Base-by-base conservation (phyloP, 257 asterid genomes). In the Verbena officinalis region DNA sequence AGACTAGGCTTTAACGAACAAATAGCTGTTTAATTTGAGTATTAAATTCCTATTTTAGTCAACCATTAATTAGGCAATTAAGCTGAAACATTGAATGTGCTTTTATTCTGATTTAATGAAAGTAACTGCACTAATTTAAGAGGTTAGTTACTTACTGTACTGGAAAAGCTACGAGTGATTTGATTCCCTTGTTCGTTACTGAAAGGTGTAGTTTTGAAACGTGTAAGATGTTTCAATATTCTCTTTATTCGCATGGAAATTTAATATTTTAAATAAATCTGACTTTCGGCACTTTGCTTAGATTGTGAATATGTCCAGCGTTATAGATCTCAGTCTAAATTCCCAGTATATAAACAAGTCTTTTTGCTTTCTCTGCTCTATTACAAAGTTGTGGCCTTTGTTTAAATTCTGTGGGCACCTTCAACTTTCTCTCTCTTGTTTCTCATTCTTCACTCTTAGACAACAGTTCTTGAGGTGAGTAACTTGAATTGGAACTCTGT, bases 251-350 rank as follows among this genome's bases (percentile, higher is more conserved):
- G 4, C 50, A n/a, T n/a, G n/a, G 50, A 43, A 43, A 43, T 3
- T 11, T n/a, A 15, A 1, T 44, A 44, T 14, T 44, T 1, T 5
- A n/a, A 44, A 44, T 16, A 44, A 16, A 44, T 44, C 21, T 44
- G 50, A 16, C 50, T 44, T 44, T 44, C n/a, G 50, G 50, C 21
- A n/a, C 50, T 44, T 44, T 44, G 50, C 50, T 44, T 44, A 44
- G 21, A 6, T 44, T n/a, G 50, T 44, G 21, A 44, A 44, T 5
- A 4, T 44, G 50, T 44, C 21, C 50, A 44, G 50, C 16, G 50
- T 19, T 44, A 3, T 1, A 44, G 50, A n/a, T 44, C 50, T 44
- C 21, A 44, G 50, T 3, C 50, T 44, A 44, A 44, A 14, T 43
- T 43, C 49, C 15, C 49, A 43, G 17, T 44, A 16, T 44, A 44